phyloP scores from a whole-genome alignment of 2,329 filamentous ascomycete species.

The Fusarium sp. region DNA sequence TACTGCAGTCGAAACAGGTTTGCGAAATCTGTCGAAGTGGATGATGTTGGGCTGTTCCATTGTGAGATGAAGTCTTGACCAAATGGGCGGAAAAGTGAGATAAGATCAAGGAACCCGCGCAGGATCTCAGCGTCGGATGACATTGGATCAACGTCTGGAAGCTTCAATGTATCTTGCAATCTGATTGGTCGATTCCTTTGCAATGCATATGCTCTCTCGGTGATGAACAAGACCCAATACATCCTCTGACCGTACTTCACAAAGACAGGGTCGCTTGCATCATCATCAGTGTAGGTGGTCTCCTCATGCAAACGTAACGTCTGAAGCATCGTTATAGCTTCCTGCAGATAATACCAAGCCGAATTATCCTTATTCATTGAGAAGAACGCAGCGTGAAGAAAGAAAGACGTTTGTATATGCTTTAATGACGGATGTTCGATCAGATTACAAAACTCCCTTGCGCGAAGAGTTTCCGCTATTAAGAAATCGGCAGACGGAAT shows the following conservation, averaged over 20 bases:
- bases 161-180: constrained; percentile 35
- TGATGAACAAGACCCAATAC: constrained; percentile 48
- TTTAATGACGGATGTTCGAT: constrained; percentile 43
- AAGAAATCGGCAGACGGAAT: constrained; percentile 39
- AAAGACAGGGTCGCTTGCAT: background rate
- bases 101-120: constrained; percentile 46
- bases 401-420: constrained; percentile 48
- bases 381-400: constrained; percentile 47
- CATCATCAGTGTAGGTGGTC: constrained; percentile 26
- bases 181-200: constrained; percentile 46
- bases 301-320: constrained; percentile 46
- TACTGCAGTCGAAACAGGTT: constrained; percentile 16
- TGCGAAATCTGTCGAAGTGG: background rate
- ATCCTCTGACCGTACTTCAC: constrained; percentile 40
- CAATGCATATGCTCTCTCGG: constrained; percentile 47
- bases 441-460: constrained; percentile 38
- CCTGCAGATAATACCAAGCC: constrained; percentile 48
- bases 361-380: constrained; percentile 47
- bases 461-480: constrained; percentile 44
- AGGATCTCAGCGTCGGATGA: constrained; percentile 43
- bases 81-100: constrained; percentile 42
- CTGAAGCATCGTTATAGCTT: constrained; percentile 46
- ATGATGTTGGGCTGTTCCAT: constrained; percentile 41
- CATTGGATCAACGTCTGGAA: constrained; percentile 30
- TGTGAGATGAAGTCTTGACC: constrained; percentile 42